Conservation (phyloP, 352 stramenopile species). For the Phytophthora foliorum region DNA sequence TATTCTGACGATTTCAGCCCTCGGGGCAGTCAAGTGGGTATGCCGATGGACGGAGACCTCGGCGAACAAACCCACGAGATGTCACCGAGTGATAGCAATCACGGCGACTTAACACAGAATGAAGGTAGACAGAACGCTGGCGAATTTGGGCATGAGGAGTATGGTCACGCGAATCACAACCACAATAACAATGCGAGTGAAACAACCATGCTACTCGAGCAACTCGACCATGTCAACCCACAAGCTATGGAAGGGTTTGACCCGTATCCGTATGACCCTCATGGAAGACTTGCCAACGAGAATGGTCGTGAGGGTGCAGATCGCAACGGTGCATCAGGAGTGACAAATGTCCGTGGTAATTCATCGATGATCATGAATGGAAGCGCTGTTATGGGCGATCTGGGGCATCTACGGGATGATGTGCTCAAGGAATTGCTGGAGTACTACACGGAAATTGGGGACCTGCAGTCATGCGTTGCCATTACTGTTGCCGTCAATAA, state of each 20-base stretch:
- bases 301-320: constrained; percentile 45
- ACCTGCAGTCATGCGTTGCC: constrained; percentile 87
- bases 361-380: constrained; percentile 80
- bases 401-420: constrained; percentile 74
- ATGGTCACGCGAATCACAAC: constrained; percentile 31
- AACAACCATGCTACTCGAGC: constrained; percentile 81
- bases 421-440: constrained; percentile 90
- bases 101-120: constrained; percentile 25
- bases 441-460: constrained; percentile 88
- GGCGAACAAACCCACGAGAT: constrained; percentile 22
- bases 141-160: constrained; percentile 30
- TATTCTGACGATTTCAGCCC: constrained; percentile 23
- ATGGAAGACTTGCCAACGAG: constrained; percentile 28
- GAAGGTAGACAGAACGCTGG: constrained; percentile 21
- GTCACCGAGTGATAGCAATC: constrained; percentile 20
- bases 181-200: constrained; percentile 60
- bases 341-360: constrained; percentile 41
- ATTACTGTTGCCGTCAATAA: constrained; percentile 80
- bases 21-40: constrained; percentile 25
- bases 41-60: constrained; percentile 32
- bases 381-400: constrained; percentile 79
- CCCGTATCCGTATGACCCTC: constrained; percentile 81
- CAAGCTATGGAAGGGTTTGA: constrained; percentile 90
- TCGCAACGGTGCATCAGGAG: constrained; percentile 35
- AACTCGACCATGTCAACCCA: constrained; percentile 89